These are phyloP conservation scores for Plasmodium adleri DNA, from an alignment of 169 alveolate genomes.

Conservation along the genomic window DNA sequence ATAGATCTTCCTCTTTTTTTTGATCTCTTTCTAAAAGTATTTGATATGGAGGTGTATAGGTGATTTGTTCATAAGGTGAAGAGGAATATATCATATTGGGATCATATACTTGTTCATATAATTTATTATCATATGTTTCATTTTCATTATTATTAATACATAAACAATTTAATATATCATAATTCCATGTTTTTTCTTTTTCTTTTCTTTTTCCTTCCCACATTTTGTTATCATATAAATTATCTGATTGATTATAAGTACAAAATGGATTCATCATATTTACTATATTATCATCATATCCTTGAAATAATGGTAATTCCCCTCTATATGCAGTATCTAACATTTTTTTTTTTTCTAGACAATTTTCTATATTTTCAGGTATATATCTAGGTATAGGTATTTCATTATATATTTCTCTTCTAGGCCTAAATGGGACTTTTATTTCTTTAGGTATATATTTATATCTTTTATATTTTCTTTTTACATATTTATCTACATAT, in stretches of 20 bases:
- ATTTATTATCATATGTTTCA: slow-evolving; percentile 11
- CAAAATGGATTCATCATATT: slow-evolving; percentile 64
- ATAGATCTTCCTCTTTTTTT: slow-evolving; percentile 9
- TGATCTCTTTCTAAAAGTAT: neutral
- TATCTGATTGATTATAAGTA: neutral
- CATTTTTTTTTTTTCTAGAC: slow-evolving; percentile 8
- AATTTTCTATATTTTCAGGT: slow-evolving; percentile 31
- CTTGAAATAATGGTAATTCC: slow-evolving; percentile 66
- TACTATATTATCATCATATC: slow-evolving; percentile 41
- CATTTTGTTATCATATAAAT: no score
- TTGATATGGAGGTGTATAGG: slow-evolving; percentile 28
- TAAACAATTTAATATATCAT: slow-evolving; percentile 27
- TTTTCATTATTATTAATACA: slow-evolving; percentile 37
- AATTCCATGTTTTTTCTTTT: neutral
- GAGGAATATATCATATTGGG: slow-evolving; percentile 4
- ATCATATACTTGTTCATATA: neutral
- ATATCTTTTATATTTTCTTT: slow-evolving; percentile 69
- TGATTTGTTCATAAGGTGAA: slow-evolving; percentile 7
- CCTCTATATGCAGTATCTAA: slow-evolving; percentile 21
- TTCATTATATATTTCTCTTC: slow-evolving; percentile 75
- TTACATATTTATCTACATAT: slow-evolving; percentile 67
- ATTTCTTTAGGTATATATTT: slow-evolving; percentile 71
- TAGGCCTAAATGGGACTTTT: slow-evolving; percentile 76
- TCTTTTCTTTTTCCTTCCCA: neutral
- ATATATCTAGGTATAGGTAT: slow-evolving; percentile 72